A percentile compares a stretch with the other conserved stretches of the same genome.
Conservation (phyloP, 2,329 filamentous ascomycete species). For the Pseudocercospora macadamiae region DNA sequence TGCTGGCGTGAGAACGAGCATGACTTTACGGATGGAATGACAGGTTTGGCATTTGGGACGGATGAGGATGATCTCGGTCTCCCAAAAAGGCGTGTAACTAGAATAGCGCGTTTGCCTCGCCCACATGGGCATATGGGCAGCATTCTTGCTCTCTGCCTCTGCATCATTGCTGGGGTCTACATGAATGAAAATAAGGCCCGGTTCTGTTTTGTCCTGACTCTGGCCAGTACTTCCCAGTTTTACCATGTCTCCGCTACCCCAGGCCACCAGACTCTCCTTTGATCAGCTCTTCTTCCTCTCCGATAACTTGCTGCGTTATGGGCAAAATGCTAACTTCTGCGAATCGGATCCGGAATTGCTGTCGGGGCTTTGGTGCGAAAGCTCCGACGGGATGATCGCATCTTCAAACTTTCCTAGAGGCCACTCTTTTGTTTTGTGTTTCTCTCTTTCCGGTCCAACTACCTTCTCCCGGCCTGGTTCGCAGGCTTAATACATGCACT, state of each 20-base stretch:
- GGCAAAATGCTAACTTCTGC: background rate
- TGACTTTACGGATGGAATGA: background rate
- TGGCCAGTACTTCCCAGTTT: no score
- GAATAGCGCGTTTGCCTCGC: background rate
- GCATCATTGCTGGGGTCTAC: no score
- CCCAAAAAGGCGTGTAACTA: background rate
- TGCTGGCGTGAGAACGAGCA: conserved; percentile 7
- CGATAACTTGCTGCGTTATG: background rate
- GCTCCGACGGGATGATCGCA: background rate
- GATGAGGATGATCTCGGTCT: background rate
- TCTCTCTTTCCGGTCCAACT: background rate
- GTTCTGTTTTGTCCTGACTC: no score
- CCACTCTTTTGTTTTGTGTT: background rate
- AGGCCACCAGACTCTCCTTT: no score
- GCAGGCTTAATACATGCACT: background rate
- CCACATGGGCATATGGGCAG: no score
- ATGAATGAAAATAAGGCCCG: no score
- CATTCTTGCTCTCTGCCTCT: background rate
- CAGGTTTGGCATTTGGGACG: background rate
- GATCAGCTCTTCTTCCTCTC: background rate
- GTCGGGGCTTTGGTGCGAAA: background rate
- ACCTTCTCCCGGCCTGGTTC: background rate
- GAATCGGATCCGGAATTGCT: no score
- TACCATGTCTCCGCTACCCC: no score
- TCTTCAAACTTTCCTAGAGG: conserved; percentile 6